phyloP scores from a whole-genome alignment of 805 yeast genomes.

The Saccharomycopsis capsularis region DNA sequence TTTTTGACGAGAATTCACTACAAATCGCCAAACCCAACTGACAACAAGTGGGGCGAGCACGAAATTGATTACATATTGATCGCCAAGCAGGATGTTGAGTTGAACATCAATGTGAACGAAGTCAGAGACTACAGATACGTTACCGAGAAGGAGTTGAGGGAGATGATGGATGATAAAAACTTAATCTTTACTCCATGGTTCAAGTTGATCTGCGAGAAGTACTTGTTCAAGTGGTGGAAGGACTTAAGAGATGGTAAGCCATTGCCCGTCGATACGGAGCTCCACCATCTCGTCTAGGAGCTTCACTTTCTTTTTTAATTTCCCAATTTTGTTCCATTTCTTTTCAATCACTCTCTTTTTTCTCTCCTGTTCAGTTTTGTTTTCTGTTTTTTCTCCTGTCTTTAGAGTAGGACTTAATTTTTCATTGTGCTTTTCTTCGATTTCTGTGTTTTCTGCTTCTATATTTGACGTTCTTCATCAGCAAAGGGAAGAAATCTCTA shows the following conservation, averaged over 20 bases:
- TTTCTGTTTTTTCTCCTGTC: no score
- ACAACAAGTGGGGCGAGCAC: slow-evolving; percentile 92
- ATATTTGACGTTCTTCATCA: no score
- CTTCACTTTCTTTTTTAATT: no score
- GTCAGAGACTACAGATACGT: slow-evolving; percentile 80
- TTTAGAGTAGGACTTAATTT: no score
- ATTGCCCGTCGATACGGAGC: slow-evolving; percentile 35
- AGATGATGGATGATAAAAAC: slow-evolving; percentile 64
- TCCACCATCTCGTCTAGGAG: slow-evolving; percentile 26
- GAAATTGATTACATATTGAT: slow-evolving; percentile 93
- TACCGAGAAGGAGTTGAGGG: slow-evolving; percentile 52
- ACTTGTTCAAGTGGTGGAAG: slow-evolving; percentile 92
- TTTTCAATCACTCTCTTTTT: no score
- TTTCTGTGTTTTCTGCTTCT: no score
- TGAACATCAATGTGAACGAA: slow-evolving; percentile 69
- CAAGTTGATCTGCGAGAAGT: slow-evolving; percentile 86
- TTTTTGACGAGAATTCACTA: slow-evolving; percentile 93
- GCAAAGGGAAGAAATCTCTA: no score
- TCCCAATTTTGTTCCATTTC: no score
- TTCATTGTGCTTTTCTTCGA: no score
- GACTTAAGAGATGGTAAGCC: slow-evolving; percentile 51
- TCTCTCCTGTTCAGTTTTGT: no score
- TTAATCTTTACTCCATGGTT: slow-evolving; percentile 96
- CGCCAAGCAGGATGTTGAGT: slow-evolving; percentile 38
- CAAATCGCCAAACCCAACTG: slow-evolving; percentile 70